Percentiles rank a stretch among this genome's conserved stretches.
These are phyloP conservation scores for Cucurbita pepo DNA, from an alignment of 306 rosid genomes.

Conservation along the genomic window DNA sequence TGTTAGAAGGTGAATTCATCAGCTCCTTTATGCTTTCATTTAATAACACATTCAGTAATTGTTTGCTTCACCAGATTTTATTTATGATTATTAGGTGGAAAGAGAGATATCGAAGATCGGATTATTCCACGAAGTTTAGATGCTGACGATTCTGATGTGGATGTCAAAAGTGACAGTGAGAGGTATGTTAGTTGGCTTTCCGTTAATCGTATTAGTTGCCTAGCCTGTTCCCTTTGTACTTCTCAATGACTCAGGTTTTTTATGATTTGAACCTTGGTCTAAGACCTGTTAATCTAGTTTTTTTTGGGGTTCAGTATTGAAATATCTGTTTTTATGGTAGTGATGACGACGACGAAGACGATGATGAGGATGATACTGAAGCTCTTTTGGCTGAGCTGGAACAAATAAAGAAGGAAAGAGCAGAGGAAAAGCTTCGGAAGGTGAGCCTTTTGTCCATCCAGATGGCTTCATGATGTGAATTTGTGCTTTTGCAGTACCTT, in stretches of 20 bases:
- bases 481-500: neutral
- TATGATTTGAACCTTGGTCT: neutral
- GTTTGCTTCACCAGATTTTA: neutral
- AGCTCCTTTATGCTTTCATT: constrained; percentile 2
- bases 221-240: neutral
- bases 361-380: constrained; percentile 70
- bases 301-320: neutral
- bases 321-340: constrained; percentile 8
- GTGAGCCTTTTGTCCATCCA: constrained; percentile 17
- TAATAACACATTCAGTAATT: neutral
- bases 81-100: constrained; percentile 32
- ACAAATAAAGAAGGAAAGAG: constrained; percentile 93
- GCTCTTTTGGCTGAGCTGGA: constrained; percentile 93
- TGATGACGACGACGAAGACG: constrained; percentile 33
- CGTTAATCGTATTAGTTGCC: neutral
- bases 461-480: neutral
- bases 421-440: constrained; percentile 79
- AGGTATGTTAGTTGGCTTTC: constrained; percentile 30
- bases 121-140: constrained; percentile 67
- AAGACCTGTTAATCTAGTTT: neutral
- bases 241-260: neutral
- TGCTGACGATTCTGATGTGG: constrained; percentile 92
- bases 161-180: constrained; percentile 77
- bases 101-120: constrained; percentile 67
- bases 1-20: constrained; percentile 53